Evolutionary conservation across 2,329 filamentous ascomycete genomes (phyloP).

Genomic region (Emergomyces orientalis): DNA sequence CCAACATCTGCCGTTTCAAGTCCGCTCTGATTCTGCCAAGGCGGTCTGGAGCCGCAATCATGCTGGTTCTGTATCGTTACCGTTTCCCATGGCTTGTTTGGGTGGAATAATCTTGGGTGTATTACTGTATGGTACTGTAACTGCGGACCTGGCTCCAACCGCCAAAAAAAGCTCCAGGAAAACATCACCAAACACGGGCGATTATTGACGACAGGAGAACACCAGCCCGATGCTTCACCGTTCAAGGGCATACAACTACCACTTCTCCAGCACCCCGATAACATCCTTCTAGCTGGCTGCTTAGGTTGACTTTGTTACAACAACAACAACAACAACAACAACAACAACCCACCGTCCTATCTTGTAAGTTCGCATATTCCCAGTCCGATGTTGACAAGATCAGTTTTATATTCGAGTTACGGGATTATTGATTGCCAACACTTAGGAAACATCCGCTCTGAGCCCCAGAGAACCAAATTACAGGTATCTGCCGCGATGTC

Average conservation of each 20-base stretch:
- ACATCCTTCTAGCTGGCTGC: background rate
- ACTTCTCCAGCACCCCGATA: background rate
- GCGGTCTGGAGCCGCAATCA: background rate
- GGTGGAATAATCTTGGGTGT: background rate
- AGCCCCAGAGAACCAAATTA: background rate
- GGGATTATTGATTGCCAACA: background rate
- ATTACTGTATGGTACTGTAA: conserved; percentile 1
- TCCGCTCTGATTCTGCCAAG: conserved; percentile 3
- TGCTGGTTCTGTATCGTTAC: background rate
- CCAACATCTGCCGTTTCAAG: background rate
- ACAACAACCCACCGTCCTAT: background rate
- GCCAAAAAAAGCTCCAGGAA: background rate
- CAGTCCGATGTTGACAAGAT: background rate
- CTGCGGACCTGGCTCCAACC: background rate
- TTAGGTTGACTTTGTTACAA: too few species aligned
- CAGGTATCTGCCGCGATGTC: conserved; percentile 19
- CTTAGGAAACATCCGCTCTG: background rate
- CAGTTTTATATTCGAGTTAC: background rate
- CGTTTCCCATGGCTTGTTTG: background rate
- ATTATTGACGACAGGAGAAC: background rate
- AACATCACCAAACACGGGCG: background rate
- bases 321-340: too few species aligned
- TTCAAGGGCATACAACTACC: background rate
- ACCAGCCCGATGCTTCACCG: background rate
- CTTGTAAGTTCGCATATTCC: background rate